These are phyloP conservation scores for Paracoccidioides lutzii DNA, from an alignment of 2,329 filamentous ascomycete species.

Conservation along the genomic window DNA sequence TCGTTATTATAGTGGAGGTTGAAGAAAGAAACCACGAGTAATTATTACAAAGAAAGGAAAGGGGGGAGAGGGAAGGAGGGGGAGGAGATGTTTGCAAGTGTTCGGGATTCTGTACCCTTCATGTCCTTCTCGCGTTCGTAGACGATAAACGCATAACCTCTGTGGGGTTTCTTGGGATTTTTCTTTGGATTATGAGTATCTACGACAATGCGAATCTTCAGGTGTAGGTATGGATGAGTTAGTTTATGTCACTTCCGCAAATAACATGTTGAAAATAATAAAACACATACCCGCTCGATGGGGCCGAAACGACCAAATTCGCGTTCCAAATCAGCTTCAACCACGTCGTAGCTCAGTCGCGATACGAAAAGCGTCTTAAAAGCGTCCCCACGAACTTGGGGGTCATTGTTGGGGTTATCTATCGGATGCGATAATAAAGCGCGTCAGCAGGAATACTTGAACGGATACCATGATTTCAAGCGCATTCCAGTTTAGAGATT, in stretches of 20 bases:
- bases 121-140: constrained; percentile 97
- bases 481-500: constrained; percentile 3
- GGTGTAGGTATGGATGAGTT: constrained; percentile 12
- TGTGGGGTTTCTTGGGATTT: constrained; percentile 69
- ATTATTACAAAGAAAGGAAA: background rate
- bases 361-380: constrained; percentile 93
- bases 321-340: constrained; percentile 77
- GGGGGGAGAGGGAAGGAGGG: constrained; percentile 13
- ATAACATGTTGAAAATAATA: background rate
- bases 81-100: constrained; percentile 32
- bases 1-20: constrained; percentile 9
- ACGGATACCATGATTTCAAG: background rate
- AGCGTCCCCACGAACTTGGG: constrained; percentile 80
- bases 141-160: constrained; percentile 92
- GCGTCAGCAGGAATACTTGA: constrained; percentile 1
- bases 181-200: constrained; percentile 67
- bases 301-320: constrained; percentile 90
- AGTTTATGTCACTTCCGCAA: constrained; percentile 9
- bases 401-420: constrained; percentile 76
- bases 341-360: constrained; percentile 77
- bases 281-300: constrained; percentile 64
- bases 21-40: background rate
- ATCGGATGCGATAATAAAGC: constrained; percentile 4
- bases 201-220: constrained; percentile 72
- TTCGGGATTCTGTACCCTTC: constrained; percentile 59